Evolutionary conservation across 2,329 filamentous ascomycete species (phyloP), one percentile per base, ranked within the genome.

Genomic region (Pseudocercospora fijiensis): DNA sequence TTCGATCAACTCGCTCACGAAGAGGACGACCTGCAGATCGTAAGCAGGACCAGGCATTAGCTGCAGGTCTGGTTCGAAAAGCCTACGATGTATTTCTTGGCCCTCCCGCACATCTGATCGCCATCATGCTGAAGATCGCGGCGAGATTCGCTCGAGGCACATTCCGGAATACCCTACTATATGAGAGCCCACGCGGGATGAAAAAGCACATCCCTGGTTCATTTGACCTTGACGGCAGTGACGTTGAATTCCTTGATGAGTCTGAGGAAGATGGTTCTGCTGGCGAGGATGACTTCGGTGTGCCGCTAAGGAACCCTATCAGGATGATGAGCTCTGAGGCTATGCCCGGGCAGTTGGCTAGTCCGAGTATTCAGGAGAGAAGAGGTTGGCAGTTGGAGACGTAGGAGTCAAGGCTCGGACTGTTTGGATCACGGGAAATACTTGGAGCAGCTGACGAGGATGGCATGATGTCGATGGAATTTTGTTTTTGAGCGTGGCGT

Each of bases 41-140:
- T 1, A 67, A 69, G 24, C 67, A 68, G 11, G 64, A 67, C 4
- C 57, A 69, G 27, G 64, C 69, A 10, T 61, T 75, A 43, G 64
- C 74, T 9, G 67, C 69, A 3, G 72, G 87, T 2, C 84, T 96
- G 28, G 84, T 96, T 26, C 85, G 88, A 61, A 93, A 91, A 77
- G 92, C 92, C 0, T 88, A 86, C 67, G 87, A 90, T 58, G 83
- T 95, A 28, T 83, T 96, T 3, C 79, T 96, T 13, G 87, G 90
- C 0, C 92, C 92, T n/a, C 92, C 93, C 0, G 85, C 88, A 33
- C 87, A 93, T 70, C 83, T 96, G 1, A 85, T 96, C 37, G 83
- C 86, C 26, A 81, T 96, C 45, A 92, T 96, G 83, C 83, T 96
- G 4, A 87, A 87, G 61, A 91, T 96, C 62, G 91, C 92, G 0